A percentile compares a stretch with the other conserved stretches of the same genome.
Conservation (phyloP, 352 stramenopile species). For the Globisporangium heterothallicum region DNA sequence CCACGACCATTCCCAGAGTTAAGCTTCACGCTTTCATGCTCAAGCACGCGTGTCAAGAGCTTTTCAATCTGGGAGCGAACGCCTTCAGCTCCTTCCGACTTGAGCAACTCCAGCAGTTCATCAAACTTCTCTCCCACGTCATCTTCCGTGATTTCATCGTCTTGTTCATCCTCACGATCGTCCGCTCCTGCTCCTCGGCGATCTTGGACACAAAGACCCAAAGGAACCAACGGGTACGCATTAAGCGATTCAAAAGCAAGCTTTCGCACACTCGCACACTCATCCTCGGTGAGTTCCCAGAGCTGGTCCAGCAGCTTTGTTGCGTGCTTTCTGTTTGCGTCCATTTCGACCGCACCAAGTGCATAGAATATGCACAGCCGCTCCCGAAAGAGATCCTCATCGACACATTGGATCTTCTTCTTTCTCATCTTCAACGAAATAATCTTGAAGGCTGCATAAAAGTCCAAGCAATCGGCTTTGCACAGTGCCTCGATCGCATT, state of each 20-base stretch:
- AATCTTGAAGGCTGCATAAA: conserved; percentile 73
- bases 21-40: conserved; percentile 29
- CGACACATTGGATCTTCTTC: conserved; percentile 43
- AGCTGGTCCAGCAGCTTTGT: conserved; percentile 40
- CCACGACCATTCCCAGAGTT: conserved; percentile 32
- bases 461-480: conserved; percentile 60
- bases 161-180: conserved; percentile 25
- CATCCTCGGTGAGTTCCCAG: conserved; percentile 40
- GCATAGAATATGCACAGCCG: conserved; percentile 51
- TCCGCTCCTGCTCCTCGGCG: conserved; percentile 6
- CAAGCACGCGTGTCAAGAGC: conserved; percentile 33
- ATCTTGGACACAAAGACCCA: conserved; percentile 29
- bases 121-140: conserved; percentile 45
- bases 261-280: conserved; percentile 29
- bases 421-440: conserved; percentile 63
- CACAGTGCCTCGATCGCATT: conserved; percentile 56
- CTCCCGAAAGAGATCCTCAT: conserved; percentile 48
- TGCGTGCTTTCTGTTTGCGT: conserved; percentile 35
- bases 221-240: conserved; percentile 34
- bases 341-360: conserved; percentile 29
- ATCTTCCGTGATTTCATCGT: conserved; percentile 23
- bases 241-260: conserved; percentile 39
- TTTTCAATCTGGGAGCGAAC: conserved; percentile 37
- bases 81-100: conserved; percentile 23
- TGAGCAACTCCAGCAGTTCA: conserved; percentile 32